Evolutionary conservation across 257 asterid genomes (phyloP), one percentile per base, ranked within the genome.

Genomic region (Lavandula angustifolia): DNA sequence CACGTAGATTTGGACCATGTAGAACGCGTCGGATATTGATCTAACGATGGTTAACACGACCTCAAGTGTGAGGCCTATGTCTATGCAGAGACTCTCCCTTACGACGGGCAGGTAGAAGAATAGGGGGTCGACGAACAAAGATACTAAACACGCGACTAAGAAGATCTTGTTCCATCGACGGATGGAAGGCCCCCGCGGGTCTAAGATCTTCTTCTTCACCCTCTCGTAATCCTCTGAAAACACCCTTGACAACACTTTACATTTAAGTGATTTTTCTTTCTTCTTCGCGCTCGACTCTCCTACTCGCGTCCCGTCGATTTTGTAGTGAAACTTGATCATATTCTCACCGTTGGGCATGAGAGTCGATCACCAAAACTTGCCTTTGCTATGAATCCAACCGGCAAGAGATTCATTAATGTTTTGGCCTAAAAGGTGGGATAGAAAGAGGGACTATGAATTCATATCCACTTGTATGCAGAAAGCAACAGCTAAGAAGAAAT

Each of bases 161-260:
- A 89, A 81, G 57, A 89, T 82, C 81, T 85, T 87, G 87, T 90
- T 92, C 99, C 97, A 92, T 77, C 84, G 78, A 53, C 89, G 89
- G 48, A 92, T 70, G 3, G 73, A 48, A 5, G 84, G 99, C 55
- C 94, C 99, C 17, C 99, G 82, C 64, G 99, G 99, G 81, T 89
- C 97, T 18, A 85, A 57, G 69, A 92, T 86, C 82, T 79, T 83
- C 64, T 46, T 81, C 85, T 86, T 75, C 55, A 80, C 96, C 42
- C 89, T 76, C 49, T 85, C 97, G 18, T 87, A 92, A 31, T 92
- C 99, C 78, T 92, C 99, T 3, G 99, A 92, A 76, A 92, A 92
- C 0, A 92, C 96, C 27, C 98, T 81, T 9, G 95, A 92, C 4
- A 92, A 47, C 16, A 86, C 95, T 75, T 85, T 89, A 38, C 92